Evolutionary conservation across 164 flowering plant species (phyloP).

Genomic region (Santalum album): DNA sequence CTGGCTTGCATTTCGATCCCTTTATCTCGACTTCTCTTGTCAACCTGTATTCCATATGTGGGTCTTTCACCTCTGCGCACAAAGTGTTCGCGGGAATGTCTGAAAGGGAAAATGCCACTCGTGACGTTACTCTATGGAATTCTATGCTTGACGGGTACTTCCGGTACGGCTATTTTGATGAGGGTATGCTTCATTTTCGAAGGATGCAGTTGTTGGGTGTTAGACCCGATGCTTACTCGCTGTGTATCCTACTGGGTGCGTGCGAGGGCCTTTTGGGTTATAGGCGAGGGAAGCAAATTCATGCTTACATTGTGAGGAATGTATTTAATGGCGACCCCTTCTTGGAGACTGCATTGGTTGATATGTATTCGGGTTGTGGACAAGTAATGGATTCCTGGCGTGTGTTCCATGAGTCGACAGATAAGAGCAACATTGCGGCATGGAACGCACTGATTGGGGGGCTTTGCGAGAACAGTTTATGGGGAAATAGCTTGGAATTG

Average conservation of each 20-base stretch:
- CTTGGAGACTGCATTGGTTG: conserved; percentile 44
- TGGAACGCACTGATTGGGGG: conserved; percentile 68
- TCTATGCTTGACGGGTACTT: conserved; percentile 51
- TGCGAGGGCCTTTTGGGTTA: conserved; percentile 11
- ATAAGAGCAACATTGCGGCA: conserved; percentile 28
- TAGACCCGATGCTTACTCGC: conserved; percentile 46
- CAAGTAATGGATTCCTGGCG: conserved; percentile 25
- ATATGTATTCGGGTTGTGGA: conserved; percentile 36
- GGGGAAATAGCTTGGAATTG: conserved; percentile 38
- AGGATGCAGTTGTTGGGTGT: conserved; percentile 38
- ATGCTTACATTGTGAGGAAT: conserved; percentile 39
- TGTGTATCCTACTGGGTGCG: conserved; percentile 38
- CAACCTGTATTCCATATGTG: conserved; percentile 52
- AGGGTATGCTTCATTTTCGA: conserved; percentile 35
- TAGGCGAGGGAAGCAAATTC: conserved; percentile 41
- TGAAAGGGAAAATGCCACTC: conserved; percentile 13
- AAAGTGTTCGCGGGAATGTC: conserved; percentile 41
- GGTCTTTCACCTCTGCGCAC: conserved; percentile 31
- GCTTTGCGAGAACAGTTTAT: conserved; percentile 37
- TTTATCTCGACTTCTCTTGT: conserved; percentile 42
- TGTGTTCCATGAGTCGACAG: conserved; percentile 28
- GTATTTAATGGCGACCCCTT: conserved; percentile 28
- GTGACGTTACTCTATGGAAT: conserved; percentile 57
- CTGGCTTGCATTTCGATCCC: conserved; percentile 41
- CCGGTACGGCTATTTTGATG: conserved; percentile 21